A percentile compares a stretch with the other conserved stretches of the same genome.
Evolutionary conservation across 352 stramenopile genomes (phyloP).

Genomic region (Peronosclerospora sorghi): DNA sequence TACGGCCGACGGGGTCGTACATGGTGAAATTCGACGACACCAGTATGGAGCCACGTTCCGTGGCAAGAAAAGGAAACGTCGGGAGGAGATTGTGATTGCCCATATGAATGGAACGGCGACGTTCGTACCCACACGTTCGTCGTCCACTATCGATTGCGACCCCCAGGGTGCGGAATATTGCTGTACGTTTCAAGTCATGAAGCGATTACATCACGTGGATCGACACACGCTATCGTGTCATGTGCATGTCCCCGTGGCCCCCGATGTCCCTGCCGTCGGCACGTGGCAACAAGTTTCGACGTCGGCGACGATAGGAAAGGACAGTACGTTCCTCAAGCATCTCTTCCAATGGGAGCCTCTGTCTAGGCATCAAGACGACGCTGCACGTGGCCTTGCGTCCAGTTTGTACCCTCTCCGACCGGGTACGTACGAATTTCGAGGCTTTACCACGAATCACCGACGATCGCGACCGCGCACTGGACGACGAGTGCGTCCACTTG

Average conservation of each 20-base stretch:
- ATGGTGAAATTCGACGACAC: constrained; percentile 31
- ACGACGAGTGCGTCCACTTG: constrained; percentile 3
- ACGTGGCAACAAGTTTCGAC: constrained; percentile 21
- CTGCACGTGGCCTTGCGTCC: constrained; percentile 12
- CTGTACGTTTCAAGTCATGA: constrained; percentile 36
- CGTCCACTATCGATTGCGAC: neutral
- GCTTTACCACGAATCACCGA: constrained; percentile 37
- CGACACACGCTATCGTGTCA: constrained; percentile 33
- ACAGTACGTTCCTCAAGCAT: no score
- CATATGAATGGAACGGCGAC: constrained; percentile 18
- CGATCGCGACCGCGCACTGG: constrained; percentile 11
- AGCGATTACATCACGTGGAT: constrained; percentile 26
- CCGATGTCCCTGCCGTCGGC: constrained; percentile 13
- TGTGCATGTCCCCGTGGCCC: constrained; percentile 22
- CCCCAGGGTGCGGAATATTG: constrained; percentile 20
- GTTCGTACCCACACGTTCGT: no score
- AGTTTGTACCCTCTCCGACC: constrained; percentile 38
- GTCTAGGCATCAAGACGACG: constrained; percentile 3
- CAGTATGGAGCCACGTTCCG: no score
- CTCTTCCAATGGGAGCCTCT: neutral
- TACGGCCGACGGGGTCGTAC: constrained; percentile 21
- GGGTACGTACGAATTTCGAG: constrained; percentile 53
- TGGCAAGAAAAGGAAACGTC: constrained; percentile 25
- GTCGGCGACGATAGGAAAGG: constrained; percentile 14
- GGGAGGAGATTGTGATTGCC: constrained; percentile 11